phyloP scores from a whole-genome alignment of 2,329 filamentous ascomycete genomes.

The Herpomyces periplanetae region DNA sequence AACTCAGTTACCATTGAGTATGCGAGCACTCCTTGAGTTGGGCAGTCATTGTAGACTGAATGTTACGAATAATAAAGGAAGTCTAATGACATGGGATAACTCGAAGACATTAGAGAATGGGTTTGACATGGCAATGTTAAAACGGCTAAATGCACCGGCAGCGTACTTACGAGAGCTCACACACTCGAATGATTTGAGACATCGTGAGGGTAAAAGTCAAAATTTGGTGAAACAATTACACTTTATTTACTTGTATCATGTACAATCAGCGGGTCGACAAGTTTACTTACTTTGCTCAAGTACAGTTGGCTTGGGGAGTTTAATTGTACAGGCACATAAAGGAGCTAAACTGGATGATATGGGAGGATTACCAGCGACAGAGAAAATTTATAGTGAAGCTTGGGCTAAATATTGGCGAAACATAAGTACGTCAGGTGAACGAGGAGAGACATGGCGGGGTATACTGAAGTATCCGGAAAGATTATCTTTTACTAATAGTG shows the following conservation, averaged over 20 bases:
- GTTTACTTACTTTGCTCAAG: slow-evolving; percentile 82
- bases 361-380: slow-evolving; percentile 57
- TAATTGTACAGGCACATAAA: too few relatives aligned
- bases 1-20: slow-evolving; percentile 48
- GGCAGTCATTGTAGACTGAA: slow-evolving; percentile 82
- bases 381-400: slow-evolving; percentile 48
- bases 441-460: slow-evolving; percentile 31
- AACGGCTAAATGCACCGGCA: slow-evolving; percentile 21
- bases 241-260: slow-evolving; percentile 74
- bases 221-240: slow-evolving; percentile 31
- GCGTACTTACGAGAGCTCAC: slow-evolving; percentile 39
- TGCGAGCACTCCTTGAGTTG: slow-evolving; percentile 52
- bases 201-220: too few relatives aligned
- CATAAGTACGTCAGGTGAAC: too few relatives aligned
- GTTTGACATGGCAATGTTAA: slow-evolving; percentile 44
- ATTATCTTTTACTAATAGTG: slow-evolving; percentile 44
- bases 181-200: too few relatives aligned
- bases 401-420: too few relatives aligned
- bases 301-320: slow-evolving; percentile 31
- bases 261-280: slow-evolving; percentile 56
- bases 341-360: slow-evolving; percentile 56
- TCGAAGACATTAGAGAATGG: slow-evolving; percentile 65
- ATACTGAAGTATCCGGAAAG: slow-evolving; percentile 58
- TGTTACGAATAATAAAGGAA: slow-evolving; percentile 48
- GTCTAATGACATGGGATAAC: too few relatives aligned